These are phyloP conservation scores for Waltergamsia citrina DNA, from an alignment of 2,329 filamentous ascomycete genomes.

Conservation along the genomic window DNA sequence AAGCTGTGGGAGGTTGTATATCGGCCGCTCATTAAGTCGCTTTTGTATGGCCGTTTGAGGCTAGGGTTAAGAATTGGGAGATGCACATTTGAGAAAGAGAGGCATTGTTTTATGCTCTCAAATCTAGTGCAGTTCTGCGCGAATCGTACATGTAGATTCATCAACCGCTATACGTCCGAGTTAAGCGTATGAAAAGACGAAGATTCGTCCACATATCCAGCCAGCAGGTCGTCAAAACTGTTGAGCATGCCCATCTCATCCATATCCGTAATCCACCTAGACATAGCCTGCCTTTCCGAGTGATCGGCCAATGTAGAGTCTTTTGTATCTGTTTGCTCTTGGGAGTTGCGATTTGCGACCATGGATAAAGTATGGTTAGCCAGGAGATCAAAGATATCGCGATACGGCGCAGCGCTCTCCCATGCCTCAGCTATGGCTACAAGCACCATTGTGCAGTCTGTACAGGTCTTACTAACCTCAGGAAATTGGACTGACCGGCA, in stretches of 20 bases:
- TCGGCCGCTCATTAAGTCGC: too few species aligned
- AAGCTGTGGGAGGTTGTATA: too few species aligned
- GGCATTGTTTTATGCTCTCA: too few species aligned
- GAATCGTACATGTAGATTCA: neutral
- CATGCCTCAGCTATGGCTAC: constrained; percentile 20
- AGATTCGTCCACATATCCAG: neutral
- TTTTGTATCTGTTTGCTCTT: neutral
- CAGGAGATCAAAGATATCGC: constrained; percentile 21
- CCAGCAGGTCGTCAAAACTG: neutral
- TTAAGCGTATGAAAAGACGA: neutral
- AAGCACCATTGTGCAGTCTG: constrained; percentile 17
- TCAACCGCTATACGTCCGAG: neutral
- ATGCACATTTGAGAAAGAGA: too few species aligned
- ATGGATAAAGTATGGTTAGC: constrained; percentile 13
- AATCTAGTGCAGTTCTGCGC: neutral
- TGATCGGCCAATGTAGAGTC: neutral
- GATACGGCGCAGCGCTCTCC: constrained; percentile 17
- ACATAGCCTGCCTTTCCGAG: neutral
- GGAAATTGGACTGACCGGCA: constrained; percentile 7
- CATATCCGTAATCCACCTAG: constrained; percentile 7
- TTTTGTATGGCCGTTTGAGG: too few species aligned
- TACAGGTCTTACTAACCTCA: constrained; percentile 15
- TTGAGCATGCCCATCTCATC: constrained; percentile 4
- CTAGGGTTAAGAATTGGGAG: too few species aligned
- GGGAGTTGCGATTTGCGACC: constrained; percentile 3